Evolutionary conservation across 257 asterid species (phyloP).

Genomic region (Perilla frutescens): DNA sequence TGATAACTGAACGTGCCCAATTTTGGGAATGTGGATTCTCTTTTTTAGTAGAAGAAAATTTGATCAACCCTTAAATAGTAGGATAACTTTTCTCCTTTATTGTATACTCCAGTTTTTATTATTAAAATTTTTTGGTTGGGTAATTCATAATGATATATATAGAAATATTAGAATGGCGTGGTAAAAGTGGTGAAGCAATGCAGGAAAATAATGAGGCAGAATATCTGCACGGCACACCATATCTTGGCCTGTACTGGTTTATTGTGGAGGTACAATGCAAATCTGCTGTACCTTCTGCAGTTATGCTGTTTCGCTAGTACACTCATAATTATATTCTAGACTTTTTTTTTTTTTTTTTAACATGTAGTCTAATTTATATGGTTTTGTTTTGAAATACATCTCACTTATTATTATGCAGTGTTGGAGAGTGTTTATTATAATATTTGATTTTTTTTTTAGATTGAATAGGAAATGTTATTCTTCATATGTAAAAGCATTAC

Average conservation of each 20-base stretch:
- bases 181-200: conserved; percentile 25
- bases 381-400: too few relatives aligned
- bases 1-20: conserved; percentile 34
- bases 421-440: too few relatives aligned
- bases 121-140: too few relatives aligned
- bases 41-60: conserved; percentile 24
- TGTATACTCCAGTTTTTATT: not conserved
- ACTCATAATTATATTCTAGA: not conserved
- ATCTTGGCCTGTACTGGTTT: conserved; percentile 28
- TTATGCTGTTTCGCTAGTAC: not conserved
- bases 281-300: conserved; percentile 8
- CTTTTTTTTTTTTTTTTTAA: not conserved
- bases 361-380: too few relatives aligned
- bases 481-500: too few relatives aligned
- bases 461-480: too few relatives aligned
- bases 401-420: too few relatives aligned
- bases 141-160: not conserved
- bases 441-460: too few relatives aligned
- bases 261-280: conserved; percentile 24
- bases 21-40: conserved; percentile 32
- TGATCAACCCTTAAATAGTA: conserved; percentile 38
- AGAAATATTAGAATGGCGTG: conserved; percentile 4
- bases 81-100: not conserved
- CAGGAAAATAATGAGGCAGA: conserved; percentile 36
- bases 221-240: conserved; percentile 42